phyloP scores from a whole-genome alignment of 345 rosid genomes.

The Microthlaspi erraticum region DNA sequence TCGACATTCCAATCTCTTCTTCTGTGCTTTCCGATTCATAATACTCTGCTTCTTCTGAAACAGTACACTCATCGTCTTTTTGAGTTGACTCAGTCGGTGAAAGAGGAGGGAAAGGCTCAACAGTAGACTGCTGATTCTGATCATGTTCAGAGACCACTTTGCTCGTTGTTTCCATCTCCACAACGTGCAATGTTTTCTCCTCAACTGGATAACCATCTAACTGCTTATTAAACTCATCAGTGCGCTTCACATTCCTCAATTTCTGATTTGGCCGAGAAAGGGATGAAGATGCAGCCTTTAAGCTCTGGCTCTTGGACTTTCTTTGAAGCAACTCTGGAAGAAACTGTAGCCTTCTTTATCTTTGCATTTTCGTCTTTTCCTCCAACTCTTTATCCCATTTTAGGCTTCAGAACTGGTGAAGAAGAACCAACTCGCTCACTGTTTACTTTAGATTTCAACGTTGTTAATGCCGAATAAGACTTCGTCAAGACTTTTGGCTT shows the following conservation, averaged over 20 bases:
- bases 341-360: constrained; percentile 30
- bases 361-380: constrained; percentile 42
- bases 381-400: constrained; percentile 19
- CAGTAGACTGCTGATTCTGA: constrained; percentile 47
- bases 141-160: constrained; percentile 42
- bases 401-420: constrained; percentile 26
- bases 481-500: constrained; percentile 42
- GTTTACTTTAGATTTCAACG: constrained; percentile 28
- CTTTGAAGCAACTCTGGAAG: constrained; percentile 49
- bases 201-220: constrained; percentile 44
- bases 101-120: constrained; percentile 40
- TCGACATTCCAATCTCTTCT: constrained; percentile 49
- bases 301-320: constrained; percentile 50
- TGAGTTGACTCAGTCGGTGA: constrained; percentile 41
- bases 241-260: constrained; percentile 16
- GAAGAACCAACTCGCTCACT: constrained; percentile 13
- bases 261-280: constrained; percentile 52
- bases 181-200: constrained; percentile 74
- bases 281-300: constrained; percentile 45
- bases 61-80: constrained; percentile 46
- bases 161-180: constrained; percentile 58
- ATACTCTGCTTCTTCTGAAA: constrained; percentile 53
- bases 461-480: constrained; percentile 35
- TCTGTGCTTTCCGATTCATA: constrained; percentile 55
- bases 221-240: constrained; percentile 41